Conservation (phyloP, 495 filamentous ascomycete genomes). For the Usnea hakonensis region DNA sequence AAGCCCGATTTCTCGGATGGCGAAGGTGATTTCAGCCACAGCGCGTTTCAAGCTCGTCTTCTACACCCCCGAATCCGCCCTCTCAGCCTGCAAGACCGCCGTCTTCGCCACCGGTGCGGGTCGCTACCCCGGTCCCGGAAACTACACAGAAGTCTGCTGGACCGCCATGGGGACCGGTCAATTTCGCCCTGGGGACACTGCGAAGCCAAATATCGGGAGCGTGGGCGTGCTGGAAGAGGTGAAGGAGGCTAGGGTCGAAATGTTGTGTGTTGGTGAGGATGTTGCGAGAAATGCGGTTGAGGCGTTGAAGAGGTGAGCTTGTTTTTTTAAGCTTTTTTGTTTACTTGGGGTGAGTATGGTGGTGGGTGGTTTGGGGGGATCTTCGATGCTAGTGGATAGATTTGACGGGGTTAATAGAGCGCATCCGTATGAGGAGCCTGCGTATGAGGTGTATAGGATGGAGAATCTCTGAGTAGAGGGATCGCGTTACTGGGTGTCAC, state of each 20-base stretch:
- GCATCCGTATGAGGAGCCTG: constrained; percentile 72
- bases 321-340: constrained; percentile 1
- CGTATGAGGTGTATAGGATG: constrained; percentile 65
- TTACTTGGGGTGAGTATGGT: constrained; percentile 3
- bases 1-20: too few relatives aligned
- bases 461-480: constrained; percentile 52
- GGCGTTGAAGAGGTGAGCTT: constrained; percentile 54
- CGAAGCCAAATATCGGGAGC: constrained; percentile 53
- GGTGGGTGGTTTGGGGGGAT: not conserved
- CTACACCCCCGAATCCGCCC: too few relatives aligned
- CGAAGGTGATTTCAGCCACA: too few relatives aligned
- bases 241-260: constrained; percentile 48
- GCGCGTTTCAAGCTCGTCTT: too few relatives aligned
- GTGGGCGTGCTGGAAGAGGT: constrained; percentile 43
- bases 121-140: constrained; percentile 46
- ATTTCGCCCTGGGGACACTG: constrained; percentile 47
- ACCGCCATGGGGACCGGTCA: constrained; percentile 49
- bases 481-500: not conserved
- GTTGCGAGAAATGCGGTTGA: constrained; percentile 40
- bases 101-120: constrained; percentile 60
- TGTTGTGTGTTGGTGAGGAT: constrained; percentile 40
- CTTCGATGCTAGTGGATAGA: not conserved
- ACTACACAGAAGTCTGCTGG: constrained; percentile 58
- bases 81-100: constrained; percentile 17
- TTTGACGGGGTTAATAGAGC: constrained; percentile 34